Conservation (phyloP, 2,329 filamentous ascomycete species). For the Cladosporium sp. region DNA sequence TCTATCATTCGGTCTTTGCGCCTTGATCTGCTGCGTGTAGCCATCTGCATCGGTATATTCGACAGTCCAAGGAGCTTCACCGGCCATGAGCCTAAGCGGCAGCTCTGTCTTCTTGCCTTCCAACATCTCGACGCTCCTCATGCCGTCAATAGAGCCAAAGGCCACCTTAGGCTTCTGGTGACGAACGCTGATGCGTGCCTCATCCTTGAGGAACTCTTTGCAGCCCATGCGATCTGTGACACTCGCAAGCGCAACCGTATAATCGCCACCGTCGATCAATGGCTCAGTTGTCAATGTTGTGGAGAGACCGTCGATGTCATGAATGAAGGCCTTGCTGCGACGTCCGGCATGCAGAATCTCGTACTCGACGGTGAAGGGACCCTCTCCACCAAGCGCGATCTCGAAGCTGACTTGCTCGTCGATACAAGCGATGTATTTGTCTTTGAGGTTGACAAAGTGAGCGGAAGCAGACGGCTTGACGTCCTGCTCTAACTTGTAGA, state of each 20-base stretch:
- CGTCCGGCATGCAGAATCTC: constrained; percentile 88
- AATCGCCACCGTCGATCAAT: constrained; percentile 80
- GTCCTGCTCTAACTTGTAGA: constrained; percentile 70
- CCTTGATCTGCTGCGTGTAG: constrained; percentile 36
- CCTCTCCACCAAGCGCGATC: constrained; percentile 72
- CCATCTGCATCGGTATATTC: constrained; percentile 55
- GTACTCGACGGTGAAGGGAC: constrained; percentile 86
- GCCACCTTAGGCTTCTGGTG: constrained; percentile 81
- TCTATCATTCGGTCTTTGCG: constrained; percentile 31
- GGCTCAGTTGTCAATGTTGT: constrained; percentile 72
- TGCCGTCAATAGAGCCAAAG: constrained; percentile 83
- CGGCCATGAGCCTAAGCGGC: constrained; percentile 73
- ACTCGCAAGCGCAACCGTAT: constrained; percentile 78
- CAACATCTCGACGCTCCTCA: constrained; percentile 67
- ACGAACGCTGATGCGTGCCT: constrained; percentile 79
- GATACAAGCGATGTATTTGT: constrained; percentile 68
- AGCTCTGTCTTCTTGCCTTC: constrained; percentile 71
- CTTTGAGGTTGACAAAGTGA: constrained; percentile 55
- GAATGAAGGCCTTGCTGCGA: constrained; percentile 63
- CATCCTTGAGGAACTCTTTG: constrained; percentile 79
- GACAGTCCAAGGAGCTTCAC: constrained; percentile 79
- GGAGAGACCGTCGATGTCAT: constrained; percentile 57
- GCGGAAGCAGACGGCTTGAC: constrained; percentile 92
- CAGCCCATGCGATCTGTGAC: constrained; percentile 84
- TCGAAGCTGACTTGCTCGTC: constrained; percentile 74